These are phyloP conservation scores for Cymbopogon citratus DNA, from an alignment of 176 grass and related monocot species.

Conservation along the genomic window DNA sequence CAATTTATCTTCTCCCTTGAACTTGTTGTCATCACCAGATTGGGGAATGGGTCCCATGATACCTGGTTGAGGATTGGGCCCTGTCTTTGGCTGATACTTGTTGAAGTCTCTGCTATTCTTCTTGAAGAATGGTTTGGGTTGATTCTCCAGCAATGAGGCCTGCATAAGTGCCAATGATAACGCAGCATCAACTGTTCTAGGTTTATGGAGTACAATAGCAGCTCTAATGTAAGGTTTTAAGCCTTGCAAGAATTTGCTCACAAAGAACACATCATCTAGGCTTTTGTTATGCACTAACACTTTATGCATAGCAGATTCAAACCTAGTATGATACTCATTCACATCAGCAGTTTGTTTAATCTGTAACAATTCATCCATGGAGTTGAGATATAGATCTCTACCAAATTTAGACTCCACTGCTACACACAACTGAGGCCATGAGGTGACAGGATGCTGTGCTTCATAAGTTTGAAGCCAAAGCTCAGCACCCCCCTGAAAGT, in stretches of 20 bases:
- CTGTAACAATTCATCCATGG: rapidly evolving
- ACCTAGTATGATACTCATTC: background rate
- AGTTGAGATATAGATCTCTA: background rate
- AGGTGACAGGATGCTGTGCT: too few species aligned
- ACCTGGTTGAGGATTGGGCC: too few species aligned
- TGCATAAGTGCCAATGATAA: background rate
- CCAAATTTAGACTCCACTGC: background rate
- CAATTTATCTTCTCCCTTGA: too few species aligned
- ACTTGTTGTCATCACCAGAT: too few species aligned
- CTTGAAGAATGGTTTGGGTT: too few species aligned
- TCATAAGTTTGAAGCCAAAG: too few species aligned
- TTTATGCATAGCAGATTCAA: background rate
- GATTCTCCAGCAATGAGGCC: background rate
- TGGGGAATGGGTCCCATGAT: too few species aligned
- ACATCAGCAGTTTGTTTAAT: background rate
- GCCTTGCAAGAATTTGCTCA: background rate
- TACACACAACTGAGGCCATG: too few species aligned
- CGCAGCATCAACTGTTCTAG: background rate
- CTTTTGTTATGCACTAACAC: background rate
- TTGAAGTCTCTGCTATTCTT: too few species aligned
- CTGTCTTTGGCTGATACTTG: too few species aligned
- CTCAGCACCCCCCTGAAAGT: too few species aligned
- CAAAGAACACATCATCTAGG: background rate
- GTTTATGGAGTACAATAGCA: background rate
- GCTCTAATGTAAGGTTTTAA: background rate